Evolutionary conservation across 2,329 filamentous ascomycete species (phyloP).

Genomic region (Coniochaeta prunicola): DNA sequence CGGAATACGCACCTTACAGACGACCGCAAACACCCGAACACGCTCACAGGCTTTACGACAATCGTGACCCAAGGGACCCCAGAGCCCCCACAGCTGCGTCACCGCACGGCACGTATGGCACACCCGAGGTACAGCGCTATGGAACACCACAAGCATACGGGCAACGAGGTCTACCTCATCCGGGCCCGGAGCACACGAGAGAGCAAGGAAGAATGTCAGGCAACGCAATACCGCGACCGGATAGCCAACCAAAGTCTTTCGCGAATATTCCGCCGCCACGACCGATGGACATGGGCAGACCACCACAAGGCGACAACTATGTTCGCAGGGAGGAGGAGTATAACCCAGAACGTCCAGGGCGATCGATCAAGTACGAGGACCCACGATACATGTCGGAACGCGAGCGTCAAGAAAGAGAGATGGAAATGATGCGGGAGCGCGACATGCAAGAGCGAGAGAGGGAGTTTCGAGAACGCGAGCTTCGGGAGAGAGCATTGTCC

Average conservation of each 20-base stretch:
- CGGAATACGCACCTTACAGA: slow-evolving; percentile 56
- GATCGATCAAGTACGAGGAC: slow-evolving; percentile 42
- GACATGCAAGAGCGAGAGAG: slow-evolving; percentile 25
- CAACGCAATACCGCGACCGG: slow-evolving; percentile 33
- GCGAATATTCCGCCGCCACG: slow-evolving; percentile 34
- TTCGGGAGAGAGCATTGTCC: slow-evolving; percentile 40
- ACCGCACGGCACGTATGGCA: slow-evolving; percentile 42
- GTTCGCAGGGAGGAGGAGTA: slow-evolving; percentile 46
- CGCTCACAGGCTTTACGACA: slow-evolving; percentile 42
- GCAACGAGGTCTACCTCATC: slow-evolving; percentile 40
- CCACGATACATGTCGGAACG: slow-evolving; percentile 41
- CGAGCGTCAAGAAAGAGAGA: slow-evolving; percentile 33
- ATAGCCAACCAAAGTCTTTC: slow-evolving; percentile 44
- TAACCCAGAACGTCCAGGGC: slow-evolving; percentile 38
- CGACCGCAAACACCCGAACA: slow-evolving; percentile 70
- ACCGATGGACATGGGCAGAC: slow-evolving; percentile 38
- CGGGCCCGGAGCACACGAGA: slow-evolving; percentile 35
- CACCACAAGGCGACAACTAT: slow-evolving; percentile 34
- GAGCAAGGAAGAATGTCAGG: slow-evolving; percentile 28
- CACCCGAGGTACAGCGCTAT: slow-evolving; percentile 52
- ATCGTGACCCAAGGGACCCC: slow-evolving; percentile 30
- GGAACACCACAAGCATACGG: slow-evolving; percentile 51
- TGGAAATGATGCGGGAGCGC: slow-evolving; percentile 14
- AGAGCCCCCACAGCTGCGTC: slow-evolving; percentile 39
- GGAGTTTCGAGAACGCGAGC: slow-evolving; percentile 32